phyloP scores from a whole-genome alignment of 1,284 basidiomycete genomes.

The Bjerkandera adusta region DNA sequence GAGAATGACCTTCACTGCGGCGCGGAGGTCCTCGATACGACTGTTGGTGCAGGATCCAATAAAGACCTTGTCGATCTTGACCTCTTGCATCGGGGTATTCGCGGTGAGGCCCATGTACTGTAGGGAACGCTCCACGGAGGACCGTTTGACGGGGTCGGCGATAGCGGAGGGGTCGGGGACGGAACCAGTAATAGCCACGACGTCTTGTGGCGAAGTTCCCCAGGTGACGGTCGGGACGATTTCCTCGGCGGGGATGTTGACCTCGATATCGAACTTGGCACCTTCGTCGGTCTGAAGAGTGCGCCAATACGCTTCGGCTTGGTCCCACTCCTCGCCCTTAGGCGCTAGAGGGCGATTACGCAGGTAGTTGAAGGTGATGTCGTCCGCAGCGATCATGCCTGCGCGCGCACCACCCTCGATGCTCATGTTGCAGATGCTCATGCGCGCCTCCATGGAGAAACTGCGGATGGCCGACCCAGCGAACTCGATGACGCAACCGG shows the following conservation, averaged over 20 bases:
- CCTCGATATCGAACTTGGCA: conserved; percentile 87
- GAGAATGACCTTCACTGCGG: conserved; percentile 82
- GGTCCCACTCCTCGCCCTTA: conserved; percentile 89
- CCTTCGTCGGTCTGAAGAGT: conserved; percentile 84
- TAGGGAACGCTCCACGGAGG: conserved; percentile 79
- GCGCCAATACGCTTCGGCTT: conserved; percentile 87
- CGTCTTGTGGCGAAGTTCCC: conserved; percentile 96
- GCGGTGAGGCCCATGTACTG: conserved; percentile 91
- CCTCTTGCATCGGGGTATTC: conserved; percentile 82
- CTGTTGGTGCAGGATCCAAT: conserved; percentile 98
- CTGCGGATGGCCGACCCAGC: conserved; percentile 89
- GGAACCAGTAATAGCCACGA: conserved; percentile 81
- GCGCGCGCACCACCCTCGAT: conserved; percentile 96
- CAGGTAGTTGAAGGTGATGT: conserved; percentile 88
- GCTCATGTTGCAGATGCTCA: conserved; percentile 99
- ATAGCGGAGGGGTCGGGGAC: conserved; percentile 83
- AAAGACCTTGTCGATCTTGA: conserved; percentile 92
- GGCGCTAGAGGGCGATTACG: conserved; percentile 84
- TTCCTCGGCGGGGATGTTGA: conserved; percentile 84
- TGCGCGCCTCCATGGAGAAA: conserved; percentile 94
- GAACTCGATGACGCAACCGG: conserved; percentile 91
- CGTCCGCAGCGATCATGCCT: conserved; percentile 95
- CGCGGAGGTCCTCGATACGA: conserved; percentile 93
- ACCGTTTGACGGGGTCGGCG: conserved; percentile 63
- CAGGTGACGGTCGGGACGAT: conserved; percentile 95